A percentile compares a stretch with the other conserved stretches of the same genome.
phyloP scores from a whole-genome alignment of 2,329 filamentous ascomycete genomes.

The Botrytis elliptica region DNA sequence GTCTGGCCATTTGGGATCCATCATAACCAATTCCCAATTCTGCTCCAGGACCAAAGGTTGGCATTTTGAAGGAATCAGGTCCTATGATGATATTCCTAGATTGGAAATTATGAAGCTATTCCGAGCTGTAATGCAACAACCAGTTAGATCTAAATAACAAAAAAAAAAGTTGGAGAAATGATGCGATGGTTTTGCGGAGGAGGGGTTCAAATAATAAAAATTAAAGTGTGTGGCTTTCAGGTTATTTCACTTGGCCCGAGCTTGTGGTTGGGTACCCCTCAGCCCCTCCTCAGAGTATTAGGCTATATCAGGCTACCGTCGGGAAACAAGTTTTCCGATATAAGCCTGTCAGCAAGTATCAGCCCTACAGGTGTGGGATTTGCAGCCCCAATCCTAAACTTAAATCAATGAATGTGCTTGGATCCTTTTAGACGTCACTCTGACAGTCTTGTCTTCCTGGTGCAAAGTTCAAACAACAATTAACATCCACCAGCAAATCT shows the following conservation, averaged over 20 bases:
- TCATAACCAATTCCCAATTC: background rate
- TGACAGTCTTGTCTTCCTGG: background rate
- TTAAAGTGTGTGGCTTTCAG: background rate
- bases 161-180: background rate
- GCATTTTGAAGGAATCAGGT: background rate
- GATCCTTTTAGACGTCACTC: slow-evolving; percentile 9
- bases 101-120: background rate
- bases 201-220: background rate
- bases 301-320: slow-evolving; percentile 2
- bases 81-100: background rate
- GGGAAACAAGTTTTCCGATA: background rate
- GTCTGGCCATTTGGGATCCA: background rate
- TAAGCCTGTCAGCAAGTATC: background rate
- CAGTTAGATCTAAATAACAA: background rate
- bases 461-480: background rate
- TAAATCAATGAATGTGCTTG: slow-evolving; percentile 7
- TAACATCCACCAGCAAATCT: background rate
- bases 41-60: background rate
- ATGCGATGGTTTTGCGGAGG: background rate
- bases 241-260: background rate
- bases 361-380: slow-evolving; percentile 19
- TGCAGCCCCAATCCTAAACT: slow-evolving; percentile 9
- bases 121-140: background rate
- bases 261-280: background rate
- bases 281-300: background rate